These are phyloP conservation scores for Leptoxyphium fumago DNA, from an alignment of 2,329 filamentous ascomycete genomes.

Conservation along the genomic window DNA sequence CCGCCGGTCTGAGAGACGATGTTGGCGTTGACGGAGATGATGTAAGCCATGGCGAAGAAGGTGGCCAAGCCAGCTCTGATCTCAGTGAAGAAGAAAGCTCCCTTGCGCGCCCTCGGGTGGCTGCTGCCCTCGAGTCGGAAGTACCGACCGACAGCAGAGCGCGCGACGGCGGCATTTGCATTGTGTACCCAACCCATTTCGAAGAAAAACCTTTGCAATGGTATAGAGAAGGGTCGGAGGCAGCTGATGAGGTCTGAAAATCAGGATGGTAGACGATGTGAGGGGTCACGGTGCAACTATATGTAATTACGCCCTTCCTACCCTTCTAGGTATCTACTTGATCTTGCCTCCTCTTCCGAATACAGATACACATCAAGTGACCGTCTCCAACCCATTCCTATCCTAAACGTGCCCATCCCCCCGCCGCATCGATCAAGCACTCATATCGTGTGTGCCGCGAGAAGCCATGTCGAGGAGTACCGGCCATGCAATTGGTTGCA, in stretches of 20 bases:
- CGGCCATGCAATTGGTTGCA: not conserved
- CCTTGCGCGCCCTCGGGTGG: conserved; percentile 59
- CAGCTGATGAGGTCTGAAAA: too few species aligned
- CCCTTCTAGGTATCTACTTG: too few species aligned
- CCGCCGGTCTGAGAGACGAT: conserved; percentile 60
- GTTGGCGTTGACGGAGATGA: conserved; percentile 49
- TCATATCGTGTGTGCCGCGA: too few species aligned
- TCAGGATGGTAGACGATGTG: not conserved
- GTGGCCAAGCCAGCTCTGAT: conserved; percentile 69
- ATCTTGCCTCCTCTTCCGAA: too few species aligned
- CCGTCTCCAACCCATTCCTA: too few species aligned
- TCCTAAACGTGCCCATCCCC: too few species aligned
- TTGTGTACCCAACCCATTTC: conserved; percentile 11
- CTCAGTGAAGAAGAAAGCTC: conserved; percentile 69
- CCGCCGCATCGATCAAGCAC: too few species aligned
- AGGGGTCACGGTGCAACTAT: not conserved
- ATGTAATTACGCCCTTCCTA: not conserved
- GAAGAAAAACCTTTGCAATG: not conserved
- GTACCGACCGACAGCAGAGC: conserved; percentile 51
- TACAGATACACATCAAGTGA: too few species aligned
- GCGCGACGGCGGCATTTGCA: conserved; percentile 38
- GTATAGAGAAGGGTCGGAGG: too few species aligned
- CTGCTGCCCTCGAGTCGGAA: conserved; percentile 73
- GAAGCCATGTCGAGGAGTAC: too few species aligned
- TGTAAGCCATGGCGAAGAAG: conserved; percentile 57